Base-by-base conservation (phyloP, 2,329 filamentous ascomycete species). In the Colletotrichum lupini region DNA sequence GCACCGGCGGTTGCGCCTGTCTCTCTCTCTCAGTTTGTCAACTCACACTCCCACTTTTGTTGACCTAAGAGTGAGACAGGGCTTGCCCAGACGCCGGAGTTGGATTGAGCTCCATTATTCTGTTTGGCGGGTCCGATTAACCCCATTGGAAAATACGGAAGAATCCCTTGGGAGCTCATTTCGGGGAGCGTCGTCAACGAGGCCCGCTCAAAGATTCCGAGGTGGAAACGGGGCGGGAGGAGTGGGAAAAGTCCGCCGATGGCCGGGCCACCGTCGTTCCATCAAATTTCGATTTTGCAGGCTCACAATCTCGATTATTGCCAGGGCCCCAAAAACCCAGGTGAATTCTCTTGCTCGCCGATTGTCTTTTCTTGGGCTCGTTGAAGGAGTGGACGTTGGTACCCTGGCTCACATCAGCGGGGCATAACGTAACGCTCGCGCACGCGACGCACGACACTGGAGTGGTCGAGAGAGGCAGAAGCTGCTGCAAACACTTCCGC, bases 231-330 rank as follows among this genome's bases (percentile, higher is more conserved):
- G 66, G 55, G 58, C 59, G 58, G 60, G 60, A 70, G 61, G 67
- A 61, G 60, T 65, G 56, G 67, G 30, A 65, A 57, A 57, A 52
- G 28, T 52, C 70, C 71, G 60, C 71, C 49, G 56, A 63, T 35
- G 22, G 56, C 22, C 42, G 24, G 61, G 22, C 61, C 35, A 63
- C 30, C 53, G 30, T 69, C 53, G 53, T 59, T 55, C 55, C 60
- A 70, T 65, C 70, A 52, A 73, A 73, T 56, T 46, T 65, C 37
- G 24, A 49, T 56, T 56, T 56, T 57, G 59, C 46, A 60, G 32
- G 66, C 56, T 73, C 66, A 56, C 55, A 73, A 70, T 73, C 67
- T 73, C 66, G 66, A 73, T 60, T 73, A 35, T n/a, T 24, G 60
- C 53, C 59, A 56, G 61, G 37, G 24, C 42, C 28, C 60, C 60